A percentile compares a stretch with the other conserved stretches of the same genome.
These are phyloP conservation scores for Nepenthes alata DNA, from an alignment of 179 eudicot species.

Conservation along the genomic window DNA sequence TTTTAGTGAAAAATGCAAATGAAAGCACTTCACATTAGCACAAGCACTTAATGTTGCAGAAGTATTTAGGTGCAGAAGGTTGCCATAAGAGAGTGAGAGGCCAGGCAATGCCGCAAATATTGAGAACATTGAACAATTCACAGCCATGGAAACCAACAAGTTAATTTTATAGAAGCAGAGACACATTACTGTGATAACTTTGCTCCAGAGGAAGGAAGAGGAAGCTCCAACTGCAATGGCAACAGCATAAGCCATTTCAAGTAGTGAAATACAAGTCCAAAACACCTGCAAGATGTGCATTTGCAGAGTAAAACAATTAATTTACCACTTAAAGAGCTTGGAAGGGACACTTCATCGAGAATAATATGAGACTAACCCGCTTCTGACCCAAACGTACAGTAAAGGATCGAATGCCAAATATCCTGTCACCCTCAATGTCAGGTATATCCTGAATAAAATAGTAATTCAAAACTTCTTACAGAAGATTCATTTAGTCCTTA, in stretches of 20 bases:
- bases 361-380: conserved; percentile 40
- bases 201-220: conserved; percentile 76
- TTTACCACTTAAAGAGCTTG: not conserved
- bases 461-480: not conserved
- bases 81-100: no score
- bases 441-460: conserved; percentile 69
- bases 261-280: conserved; percentile 82
- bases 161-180: not conserved
- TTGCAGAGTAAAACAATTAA: conserved; percentile 3
- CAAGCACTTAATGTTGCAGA: no score
- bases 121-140: no score
- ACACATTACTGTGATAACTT: conserved; percentile 50
- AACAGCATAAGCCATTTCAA: conserved; percentile 83
- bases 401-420: conserved; percentile 79
- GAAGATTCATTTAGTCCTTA: not conserved
- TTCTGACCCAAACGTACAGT: conserved; percentile 84
- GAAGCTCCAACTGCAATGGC: conserved; percentile 73
- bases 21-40: no score
- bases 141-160: no score
- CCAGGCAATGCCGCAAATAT: no score
- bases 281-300: conserved; percentile 52
- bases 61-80: no score
- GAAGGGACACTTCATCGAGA: not conserved
- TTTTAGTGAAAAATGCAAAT: no score
- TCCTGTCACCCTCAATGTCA: conserved; percentile 88